Base-by-base conservation (phyloP, 2,329 filamentous ascomycete species). In the Phialophora tarda region DNA sequence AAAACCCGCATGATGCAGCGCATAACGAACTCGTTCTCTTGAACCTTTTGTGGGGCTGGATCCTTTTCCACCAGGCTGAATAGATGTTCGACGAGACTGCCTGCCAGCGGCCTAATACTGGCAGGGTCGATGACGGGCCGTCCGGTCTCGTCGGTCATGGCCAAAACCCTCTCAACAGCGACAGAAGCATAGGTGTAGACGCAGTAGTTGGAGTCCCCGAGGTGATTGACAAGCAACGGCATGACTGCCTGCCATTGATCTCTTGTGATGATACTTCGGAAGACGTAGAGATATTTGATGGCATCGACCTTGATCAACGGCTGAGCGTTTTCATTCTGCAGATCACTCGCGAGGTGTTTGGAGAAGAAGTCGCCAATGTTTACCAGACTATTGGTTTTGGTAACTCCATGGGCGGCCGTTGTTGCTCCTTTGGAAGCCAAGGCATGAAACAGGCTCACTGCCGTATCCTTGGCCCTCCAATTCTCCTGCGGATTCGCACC, bases 1-100 rank as follows among this genome's bases (percentile, higher is more conserved):
- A 99, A 83, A 12, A 99, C 94, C 73, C 95, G 88, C 95, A 99
- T 99, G 64, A 97, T 92, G 74, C 95, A 99, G 74, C 93, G 91
- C 93, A 99, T 98, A 75, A 99, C 79, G 78, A 98, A 99, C 77
- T 99, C 95, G 76, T 99, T 99, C 79, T 99, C 95, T 76, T 99
- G 95, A 68, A 99, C 88, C 83, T 98, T 99, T 71, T 94, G 88
- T 0, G 96, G 90, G 11, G 91, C 89, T 3, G 85, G 84, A 73
- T 97, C 90, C 76, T 91, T 92, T 76, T 96, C 91, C 71, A 99
- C 92, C 60, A 99, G 84, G 70, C 89, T 89, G 84, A 99, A 98
- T 12, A 99, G 84, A 75, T 98, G 94, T 62, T 92, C 86, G 23
- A 98, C 82, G 1, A 99, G 86, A 72, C 96, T 92, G 77, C 93